phyloP scores from a whole-genome alignment of 2,329 filamentous ascomycete species.

The Colletotrichum kahawae region DNA sequence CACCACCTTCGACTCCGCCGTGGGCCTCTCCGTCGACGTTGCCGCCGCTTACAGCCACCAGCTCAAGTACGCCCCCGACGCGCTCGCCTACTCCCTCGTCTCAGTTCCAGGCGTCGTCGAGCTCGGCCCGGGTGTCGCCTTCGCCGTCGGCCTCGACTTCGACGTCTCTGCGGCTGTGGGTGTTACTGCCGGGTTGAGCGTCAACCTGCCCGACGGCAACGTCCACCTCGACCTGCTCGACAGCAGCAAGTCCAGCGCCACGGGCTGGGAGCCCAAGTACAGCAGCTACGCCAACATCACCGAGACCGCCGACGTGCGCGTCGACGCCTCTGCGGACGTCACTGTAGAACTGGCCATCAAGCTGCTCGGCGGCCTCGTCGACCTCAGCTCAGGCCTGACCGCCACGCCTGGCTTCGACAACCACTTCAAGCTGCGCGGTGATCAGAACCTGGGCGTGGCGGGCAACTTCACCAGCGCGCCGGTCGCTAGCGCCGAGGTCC shows the following conservation, averaged over 20 bases:
- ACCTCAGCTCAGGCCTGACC: slow-evolving; percentile 42
- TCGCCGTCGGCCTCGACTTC: slow-evolving; percentile 41
- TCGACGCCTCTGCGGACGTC: slow-evolving; percentile 38
- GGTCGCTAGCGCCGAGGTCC: slow-evolving; percentile 9
- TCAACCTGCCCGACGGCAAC: slow-evolving; percentile 37
- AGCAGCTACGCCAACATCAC: slow-evolving; percentile 36
- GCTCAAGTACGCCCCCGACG: slow-evolving; percentile 39
- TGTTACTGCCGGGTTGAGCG: slow-evolving; percentile 33
- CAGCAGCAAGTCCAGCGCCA: slow-evolving; percentile 28
- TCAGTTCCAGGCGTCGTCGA: slow-evolving; percentile 44
- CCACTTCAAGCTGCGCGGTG: slow-evolving; percentile 33
- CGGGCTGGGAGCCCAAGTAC: slow-evolving; percentile 42
- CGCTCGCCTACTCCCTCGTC: slow-evolving; percentile 40
- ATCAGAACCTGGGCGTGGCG: slow-evolving; percentile 25
- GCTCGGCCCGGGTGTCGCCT: slow-evolving; percentile 40
- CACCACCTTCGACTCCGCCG: slow-evolving; percentile 37
- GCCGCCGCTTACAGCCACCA: slow-evolving; percentile 35
- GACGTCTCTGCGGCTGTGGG: slow-evolving; percentile 36
- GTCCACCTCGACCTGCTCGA: slow-evolving; percentile 44
- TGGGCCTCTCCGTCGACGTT: slow-evolving; percentile 40
- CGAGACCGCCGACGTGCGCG: slow-evolving; percentile 32
- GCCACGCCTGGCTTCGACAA: slow-evolving; percentile 41
- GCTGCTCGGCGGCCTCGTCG: slow-evolving; percentile 38
- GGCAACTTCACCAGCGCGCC: slow-evolving; percentile 11
- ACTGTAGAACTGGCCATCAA: slow-evolving; percentile 43